These are phyloP conservation scores for Berberis thunbergii DNA, from an alignment of 164 flowering plant species.

Conservation along the genomic window DNA sequence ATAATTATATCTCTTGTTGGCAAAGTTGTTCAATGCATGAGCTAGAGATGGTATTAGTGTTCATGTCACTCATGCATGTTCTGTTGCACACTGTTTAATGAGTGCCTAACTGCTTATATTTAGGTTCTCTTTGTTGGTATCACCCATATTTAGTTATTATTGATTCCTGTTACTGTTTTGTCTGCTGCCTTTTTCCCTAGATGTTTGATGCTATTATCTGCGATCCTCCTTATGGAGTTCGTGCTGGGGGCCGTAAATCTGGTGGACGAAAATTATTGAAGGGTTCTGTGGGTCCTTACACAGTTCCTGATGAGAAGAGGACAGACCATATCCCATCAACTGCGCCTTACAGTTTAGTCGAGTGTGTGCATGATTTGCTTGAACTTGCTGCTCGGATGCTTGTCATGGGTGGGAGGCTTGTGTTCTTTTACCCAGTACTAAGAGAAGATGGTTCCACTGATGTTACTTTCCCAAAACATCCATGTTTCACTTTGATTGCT, in stretches of 20 bases:
- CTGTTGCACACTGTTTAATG: too few species aligned
- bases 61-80: too few species aligned
- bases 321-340: slow-evolving; percentile 92
- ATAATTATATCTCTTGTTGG: too few species aligned
- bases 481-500: slow-evolving; percentile 64
- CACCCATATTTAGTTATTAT: neutral
- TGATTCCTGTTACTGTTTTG: neutral
- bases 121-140: too few species aligned
- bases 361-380: slow-evolving; percentile 89
- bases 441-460: slow-evolving; percentile 53
- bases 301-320: slow-evolving; percentile 87
- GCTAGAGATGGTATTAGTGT: too few species aligned
- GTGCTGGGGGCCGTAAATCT: slow-evolving; percentile 98
- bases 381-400: slow-evolving; percentile 87
- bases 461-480: slow-evolving; percentile 61
- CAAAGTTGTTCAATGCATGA: too few species aligned
- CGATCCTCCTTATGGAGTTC: slow-evolving; percentile 98
- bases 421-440: slow-evolving; percentile 79
- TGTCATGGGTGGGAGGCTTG: slow-evolving; percentile 84
- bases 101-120: too few species aligned
- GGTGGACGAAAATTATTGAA: slow-evolving; percentile 88
- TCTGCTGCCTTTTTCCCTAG: slow-evolving; percentile 21
- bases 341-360: slow-evolving; percentile 80
- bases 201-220: slow-evolving; percentile 92
- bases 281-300: slow-evolving; percentile 64